phyloP scores from a whole-genome alignment of 2,329 filamentous ascomycete genomes.

The Nemania sp. region DNA sequence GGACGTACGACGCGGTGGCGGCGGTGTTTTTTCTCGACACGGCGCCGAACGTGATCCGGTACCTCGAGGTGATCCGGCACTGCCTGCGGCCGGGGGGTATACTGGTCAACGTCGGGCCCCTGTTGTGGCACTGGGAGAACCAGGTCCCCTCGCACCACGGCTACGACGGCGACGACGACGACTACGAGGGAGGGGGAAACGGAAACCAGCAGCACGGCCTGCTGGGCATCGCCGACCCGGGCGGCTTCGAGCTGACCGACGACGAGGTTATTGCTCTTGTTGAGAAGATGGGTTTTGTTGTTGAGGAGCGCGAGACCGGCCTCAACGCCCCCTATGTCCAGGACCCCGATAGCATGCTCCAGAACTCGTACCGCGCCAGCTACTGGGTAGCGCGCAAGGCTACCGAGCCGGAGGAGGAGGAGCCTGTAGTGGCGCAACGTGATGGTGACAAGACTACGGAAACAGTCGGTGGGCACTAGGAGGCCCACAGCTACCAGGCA shows the following conservation, averaged over 20 bases:
- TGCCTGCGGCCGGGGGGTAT: conserved; percentile 78
- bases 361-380: conserved; percentile 77
- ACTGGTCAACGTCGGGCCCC: conserved; percentile 86
- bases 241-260: conserved; percentile 85
- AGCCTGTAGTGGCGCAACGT: too few relatives aligned
- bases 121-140: conserved; percentile 95
- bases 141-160: conserved; percentile 63
- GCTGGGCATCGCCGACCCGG: conserved; percentile 81
- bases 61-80: conserved; percentile 79
- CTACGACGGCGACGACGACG: conserved; percentile 54
- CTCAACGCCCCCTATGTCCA: conserved; percentile 85
- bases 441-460: too few relatives aligned
- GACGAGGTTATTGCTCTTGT: conserved; percentile 84
- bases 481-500: too few relatives aligned
- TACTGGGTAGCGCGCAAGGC: conserved; percentile 85
- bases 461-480: too few relatives aligned
- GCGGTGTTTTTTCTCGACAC: conserved; percentile 98
- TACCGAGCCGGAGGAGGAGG: neutral
- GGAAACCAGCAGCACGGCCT: conserved; percentile 45
- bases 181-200: conserved; percentile 39
- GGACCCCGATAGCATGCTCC: conserved; percentile 81
- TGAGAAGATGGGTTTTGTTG: conserved; percentile 71
- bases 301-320: conserved; percentile 64
- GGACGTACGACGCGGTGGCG: conserved; percentile 77
- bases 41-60: conserved; percentile 87